Base-by-base conservation (phyloP, 1,284 basidiomycete species). In the Anthracocystis walkeri region DNA sequence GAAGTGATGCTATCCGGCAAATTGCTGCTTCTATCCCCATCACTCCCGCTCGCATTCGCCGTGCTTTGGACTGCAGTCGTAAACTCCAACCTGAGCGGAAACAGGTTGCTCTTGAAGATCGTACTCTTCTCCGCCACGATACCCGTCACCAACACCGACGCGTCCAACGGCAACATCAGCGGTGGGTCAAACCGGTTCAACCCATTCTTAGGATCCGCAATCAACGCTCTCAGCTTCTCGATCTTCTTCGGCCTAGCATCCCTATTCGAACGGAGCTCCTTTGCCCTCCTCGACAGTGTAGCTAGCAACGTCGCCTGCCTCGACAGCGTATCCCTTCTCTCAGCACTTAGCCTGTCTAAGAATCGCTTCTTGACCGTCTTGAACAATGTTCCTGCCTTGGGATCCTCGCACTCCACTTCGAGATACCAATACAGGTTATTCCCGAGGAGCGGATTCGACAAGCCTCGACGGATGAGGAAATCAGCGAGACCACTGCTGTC, bases 371-470 rank as follows among this genome's bases (percentile, higher is more conserved):
- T 92, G 1, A 99, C 93, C 54, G 91, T 89, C 1, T 91, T 92
- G 82, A 95, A 99, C 91, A 98, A 93, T 87, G 93, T 93, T 3
- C 93, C 93, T 82, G 92, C 90, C 42, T 67, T 71, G 1, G 63
- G 58, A 83, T 95, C 93, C 27, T 90, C 86, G 49, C 92, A 91
- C 85, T 99, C 97, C 3, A 99, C 96, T 89, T 94, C 93, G 58
- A 99, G 90, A 81, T 99, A 99, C 97, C 97, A 99, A 84, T 97
- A 92, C 67, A 99, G 88, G 29, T 93, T 90, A 81, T 97, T 98
- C 0, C 95, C 96, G 1, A 99, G 88, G 0, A 94, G 89, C 1
- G 89, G 88, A 80, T 97, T 96, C 58, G 89, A 88, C 12, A 94
- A 92, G 18, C 93, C 93, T 20, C 95, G 90, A 5, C 90, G 87